phyloP scores from a whole-genome alignment of 148 eudicot species.

The Pharnaceum exiguum region DNA sequence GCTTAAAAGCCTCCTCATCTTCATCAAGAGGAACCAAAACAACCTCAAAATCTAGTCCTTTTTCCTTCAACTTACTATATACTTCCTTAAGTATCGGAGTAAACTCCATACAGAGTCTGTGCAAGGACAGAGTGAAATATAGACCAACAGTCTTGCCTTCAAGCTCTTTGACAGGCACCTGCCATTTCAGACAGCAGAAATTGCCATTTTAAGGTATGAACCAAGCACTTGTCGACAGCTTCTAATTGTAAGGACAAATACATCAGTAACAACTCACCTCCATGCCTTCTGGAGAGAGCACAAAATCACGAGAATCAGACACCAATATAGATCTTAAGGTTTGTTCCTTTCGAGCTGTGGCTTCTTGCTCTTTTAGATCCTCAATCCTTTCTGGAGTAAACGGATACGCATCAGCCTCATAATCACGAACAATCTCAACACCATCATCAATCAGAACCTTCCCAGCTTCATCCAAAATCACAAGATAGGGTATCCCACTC shows the following conservation, averaged over 20 bases:
- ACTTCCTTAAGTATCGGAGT: slow-evolving; percentile 40
- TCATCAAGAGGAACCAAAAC: slow-evolving; percentile 67
- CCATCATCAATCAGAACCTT: slow-evolving; percentile 45
- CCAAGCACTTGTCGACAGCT: neutral
- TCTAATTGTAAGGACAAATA: neutral
- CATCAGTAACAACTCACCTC: slow-evolving; percentile 27
- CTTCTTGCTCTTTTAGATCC: slow-evolving; percentile 43
- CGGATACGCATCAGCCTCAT: slow-evolving; percentile 62
- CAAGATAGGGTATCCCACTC: slow-evolving; percentile 49
- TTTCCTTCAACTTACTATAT: slow-evolving; percentile 43
- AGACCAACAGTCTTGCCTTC: slow-evolving; percentile 75
- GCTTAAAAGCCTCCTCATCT: slow-evolving; percentile 47
- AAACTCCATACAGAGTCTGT: slow-evolving; percentile 38
- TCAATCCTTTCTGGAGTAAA: slow-evolving; percentile 44
- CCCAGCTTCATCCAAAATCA: slow-evolving; percentile 51
- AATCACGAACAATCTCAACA: slow-evolving; percentile 42
- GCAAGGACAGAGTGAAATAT: slow-evolving; percentile 42
- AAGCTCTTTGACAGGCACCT: slow-evolving; percentile 68
- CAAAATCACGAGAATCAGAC: slow-evolving; percentile 47
- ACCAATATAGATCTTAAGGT: slow-evolving; percentile 50
- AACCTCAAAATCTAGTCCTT: slow-evolving; percentile 56
- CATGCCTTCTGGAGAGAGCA: slow-evolving; percentile 42
- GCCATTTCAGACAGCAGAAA: slow-evolving; percentile 1
- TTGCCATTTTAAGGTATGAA: neutral
- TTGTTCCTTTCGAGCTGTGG: slow-evolving; percentile 46